These are phyloP conservation scores for Hirschioporus abietinus DNA, from an alignment of 768 basidiomycete species.

Conservation along the genomic window DNA sequence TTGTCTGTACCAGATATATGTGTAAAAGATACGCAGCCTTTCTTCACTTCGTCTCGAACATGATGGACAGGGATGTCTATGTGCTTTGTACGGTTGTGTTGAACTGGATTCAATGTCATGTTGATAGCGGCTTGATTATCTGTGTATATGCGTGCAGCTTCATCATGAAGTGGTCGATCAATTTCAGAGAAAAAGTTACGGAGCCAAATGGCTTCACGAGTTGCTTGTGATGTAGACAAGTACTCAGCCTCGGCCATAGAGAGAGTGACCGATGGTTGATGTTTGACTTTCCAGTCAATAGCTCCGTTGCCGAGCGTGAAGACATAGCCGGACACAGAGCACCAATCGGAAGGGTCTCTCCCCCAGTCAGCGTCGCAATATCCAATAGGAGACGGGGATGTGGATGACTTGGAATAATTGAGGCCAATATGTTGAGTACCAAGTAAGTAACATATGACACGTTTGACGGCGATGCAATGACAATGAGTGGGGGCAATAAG, in stretches of 20 bases:
- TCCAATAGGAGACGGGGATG: slow-evolving; percentile 8
- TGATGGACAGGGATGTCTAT: slow-evolving; percentile 37
- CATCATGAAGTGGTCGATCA: not conserved
- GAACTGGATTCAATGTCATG: slow-evolving; percentile 28
- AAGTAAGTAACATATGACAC: slow-evolving; percentile 20
- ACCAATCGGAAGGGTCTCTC: slow-evolving; percentile 15
- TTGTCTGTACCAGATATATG: slow-evolving; percentile 31
- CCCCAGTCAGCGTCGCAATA: slow-evolving; percentile 24
- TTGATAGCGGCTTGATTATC: slow-evolving; percentile 35
- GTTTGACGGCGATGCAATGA: slow-evolving; percentile 22
- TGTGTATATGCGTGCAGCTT: slow-evolving; percentile 17
- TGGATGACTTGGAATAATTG: not conserved
- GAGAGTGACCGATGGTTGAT: slow-evolving; percentile 20
- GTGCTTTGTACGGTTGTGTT: slow-evolving; percentile 36
- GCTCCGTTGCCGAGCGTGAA: slow-evolving; percentile 19
- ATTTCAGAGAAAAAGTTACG: slow-evolving; percentile 10
- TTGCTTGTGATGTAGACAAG: slow-evolving; percentile 17
- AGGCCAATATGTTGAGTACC: slow-evolving; percentile 14
- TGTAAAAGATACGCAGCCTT: slow-evolving; percentile 19
- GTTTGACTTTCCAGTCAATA: slow-evolving; percentile 22
- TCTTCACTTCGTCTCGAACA: slow-evolving; percentile 29
- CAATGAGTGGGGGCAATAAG: slow-evolving; percentile 18
- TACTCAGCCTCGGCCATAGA: slow-evolving; percentile 26
- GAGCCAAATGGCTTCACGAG: slow-evolving; percentile 18
- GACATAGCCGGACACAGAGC: slow-evolving; percentile 23